Evolutionary conservation across 768 basidiomycete genomes (phyloP).

Genomic region (Rhizopogon vinicolor): DNA sequence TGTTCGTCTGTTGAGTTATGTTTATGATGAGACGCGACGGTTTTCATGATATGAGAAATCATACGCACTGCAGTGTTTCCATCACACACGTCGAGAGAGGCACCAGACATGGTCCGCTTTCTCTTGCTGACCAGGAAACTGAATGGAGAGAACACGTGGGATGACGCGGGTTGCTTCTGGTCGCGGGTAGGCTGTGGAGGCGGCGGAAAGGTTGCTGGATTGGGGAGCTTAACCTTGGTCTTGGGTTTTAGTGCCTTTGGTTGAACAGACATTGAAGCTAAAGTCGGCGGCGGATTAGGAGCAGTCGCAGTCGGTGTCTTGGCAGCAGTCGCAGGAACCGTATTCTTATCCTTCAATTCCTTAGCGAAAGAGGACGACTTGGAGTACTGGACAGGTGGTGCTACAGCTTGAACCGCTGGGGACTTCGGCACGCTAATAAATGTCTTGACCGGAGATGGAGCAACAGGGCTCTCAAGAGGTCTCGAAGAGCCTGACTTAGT

Average conservation of each 20-base stretch:
- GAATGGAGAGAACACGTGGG: conserved; percentile 58
- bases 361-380: conserved; percentile 12
- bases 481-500: conserved; percentile 28
- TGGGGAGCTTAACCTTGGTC: conserved; percentile 12
- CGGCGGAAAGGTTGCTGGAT: conserved; percentile 25
- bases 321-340: neutral
- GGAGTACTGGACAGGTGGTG: conserved; percentile 4
- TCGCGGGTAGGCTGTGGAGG: conserved; percentile 27
- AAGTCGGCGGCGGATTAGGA: neutral
- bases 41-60: neutral
- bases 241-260: conserved; percentile 12
- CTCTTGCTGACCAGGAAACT: conserved; percentile 54
- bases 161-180: conserved; percentile 17
- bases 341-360: conserved; percentile 8
- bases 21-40: conserved; percentile 4
- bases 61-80: conserved; percentile 66
- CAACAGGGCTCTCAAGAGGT: conserved; percentile 16
- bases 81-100: conserved; percentile 74
- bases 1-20: conserved; percentile 46
- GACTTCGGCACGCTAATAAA: conserved; percentile 17
- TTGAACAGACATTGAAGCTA: conserved; percentile 1
- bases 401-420: neutral
- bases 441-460: conserved; percentile 14
- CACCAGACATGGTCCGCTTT: conserved; percentile 65
- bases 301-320: neutral